Evolutionary conservation across 2,329 filamentous ascomycete genomes (phyloP).

Genomic region (Dothistroma pini): DNA sequence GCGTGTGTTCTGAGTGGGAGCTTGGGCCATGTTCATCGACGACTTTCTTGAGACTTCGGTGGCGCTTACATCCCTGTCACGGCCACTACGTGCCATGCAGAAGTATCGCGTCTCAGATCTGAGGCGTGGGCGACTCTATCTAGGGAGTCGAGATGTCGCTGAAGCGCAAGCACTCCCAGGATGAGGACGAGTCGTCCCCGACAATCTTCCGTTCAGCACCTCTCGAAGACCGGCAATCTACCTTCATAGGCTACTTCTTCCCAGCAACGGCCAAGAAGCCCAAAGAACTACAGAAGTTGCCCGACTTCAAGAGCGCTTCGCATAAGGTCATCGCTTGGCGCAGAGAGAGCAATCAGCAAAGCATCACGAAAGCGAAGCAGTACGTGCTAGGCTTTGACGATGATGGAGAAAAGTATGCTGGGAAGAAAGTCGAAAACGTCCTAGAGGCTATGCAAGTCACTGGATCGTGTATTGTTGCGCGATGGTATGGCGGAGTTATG

Average conservation of each 20-base stretch:
- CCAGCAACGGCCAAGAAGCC: constrained; percentile 37
- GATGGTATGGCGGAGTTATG: constrained; percentile 51
- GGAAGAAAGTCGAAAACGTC: constrained; percentile 46
- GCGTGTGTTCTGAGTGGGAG: background rate
- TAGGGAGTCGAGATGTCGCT: constrained; percentile 22
- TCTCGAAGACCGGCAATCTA: constrained; percentile 50
- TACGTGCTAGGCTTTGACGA: constrained; percentile 50
- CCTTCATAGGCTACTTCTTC: constrained; percentile 51
- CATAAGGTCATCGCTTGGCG: constrained; percentile 54
- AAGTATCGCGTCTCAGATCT: background rate
- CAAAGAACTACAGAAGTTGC: constrained; percentile 42
- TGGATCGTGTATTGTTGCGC: constrained; percentile 50
- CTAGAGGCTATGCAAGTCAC: constrained; percentile 43
- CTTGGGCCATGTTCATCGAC: background rate
- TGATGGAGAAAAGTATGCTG: constrained; percentile 53
- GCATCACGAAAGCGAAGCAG: constrained; percentile 38
- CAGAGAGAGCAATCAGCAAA: constrained; percentile 45
- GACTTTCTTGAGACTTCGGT: background rate
- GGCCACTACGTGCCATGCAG: background rate
- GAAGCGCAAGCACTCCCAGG: constrained; percentile 29
- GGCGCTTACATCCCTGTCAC: background rate
- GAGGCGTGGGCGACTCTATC: background rate
- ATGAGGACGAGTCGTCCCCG: constrained; percentile 10
- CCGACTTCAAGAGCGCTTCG: constrained; percentile 44
- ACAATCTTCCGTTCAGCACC: constrained; percentile 44